These are phyloP conservation scores for Pulveroboletus sp. DNA, from an alignment of 768 basidiomycete species.

Conservation along the genomic window DNA sequence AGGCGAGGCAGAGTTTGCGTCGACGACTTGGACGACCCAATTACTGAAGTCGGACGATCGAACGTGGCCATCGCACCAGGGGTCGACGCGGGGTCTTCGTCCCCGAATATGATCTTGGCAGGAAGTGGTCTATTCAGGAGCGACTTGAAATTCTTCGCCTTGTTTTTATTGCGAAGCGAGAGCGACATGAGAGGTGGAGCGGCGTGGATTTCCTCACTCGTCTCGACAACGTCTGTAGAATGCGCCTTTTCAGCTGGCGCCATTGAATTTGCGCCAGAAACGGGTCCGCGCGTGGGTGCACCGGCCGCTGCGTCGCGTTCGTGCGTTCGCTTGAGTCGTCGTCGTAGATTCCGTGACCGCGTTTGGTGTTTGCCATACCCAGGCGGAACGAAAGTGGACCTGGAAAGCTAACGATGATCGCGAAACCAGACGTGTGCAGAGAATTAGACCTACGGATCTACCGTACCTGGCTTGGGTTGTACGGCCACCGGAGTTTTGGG, in stretches of 20 bases:
- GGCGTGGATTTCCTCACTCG: slow-evolving; percentile 11
- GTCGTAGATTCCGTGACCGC: slow-evolving; percentile 53
- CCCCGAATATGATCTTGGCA: slow-evolving; percentile 53
- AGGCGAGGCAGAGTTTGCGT: slow-evolving; percentile 33
- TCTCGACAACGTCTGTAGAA: slow-evolving; percentile 4
- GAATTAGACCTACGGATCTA: slow-evolving; percentile 4
- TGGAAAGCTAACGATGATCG: slow-evolving; percentile 2
- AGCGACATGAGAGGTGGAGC: slow-evolving; percentile 35
- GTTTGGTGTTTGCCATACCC: slow-evolving; percentile 58
- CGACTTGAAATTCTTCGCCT: slow-evolving; percentile 62
- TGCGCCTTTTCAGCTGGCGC: neutral
- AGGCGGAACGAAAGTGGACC: slow-evolving; percentile 42
- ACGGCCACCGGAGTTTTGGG: slow-evolving; percentile 9
- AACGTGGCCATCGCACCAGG: neutral
- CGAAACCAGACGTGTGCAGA: neutral
- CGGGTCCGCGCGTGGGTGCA: slow-evolving; percentile 28
- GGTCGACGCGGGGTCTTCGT: slow-evolving; percentile 9
- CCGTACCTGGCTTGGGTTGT: neutral
- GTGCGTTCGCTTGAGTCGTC: slow-evolving; percentile 43
- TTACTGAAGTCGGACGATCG: neutral
- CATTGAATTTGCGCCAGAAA: slow-evolving; percentile 42
- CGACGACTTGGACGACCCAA: no score
- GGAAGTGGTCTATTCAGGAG: slow-evolving; percentile 41
- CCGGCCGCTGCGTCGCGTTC: slow-evolving; percentile 19
- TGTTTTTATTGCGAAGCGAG: slow-evolving; percentile 69